A percentile compares a stretch with the other conserved stretches of the same genome.
These are phyloP conservation scores for Cyberlindnera japonica DNA, from an alignment of 805 yeast species.

Conservation along the genomic window DNA sequence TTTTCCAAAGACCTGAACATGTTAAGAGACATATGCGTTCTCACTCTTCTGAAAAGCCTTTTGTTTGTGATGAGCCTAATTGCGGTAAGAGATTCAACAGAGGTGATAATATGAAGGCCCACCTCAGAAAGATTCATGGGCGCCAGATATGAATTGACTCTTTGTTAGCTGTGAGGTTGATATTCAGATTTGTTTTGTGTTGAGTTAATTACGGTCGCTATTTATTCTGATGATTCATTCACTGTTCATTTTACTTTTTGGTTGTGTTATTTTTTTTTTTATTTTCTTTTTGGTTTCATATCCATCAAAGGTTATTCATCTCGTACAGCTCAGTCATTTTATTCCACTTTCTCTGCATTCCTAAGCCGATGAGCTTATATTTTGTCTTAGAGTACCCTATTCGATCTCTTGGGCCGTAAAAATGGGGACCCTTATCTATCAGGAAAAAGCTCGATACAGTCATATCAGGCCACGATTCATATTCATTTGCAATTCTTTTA, in stretches of 20 bases:
- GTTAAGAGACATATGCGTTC: conserved; percentile 72
- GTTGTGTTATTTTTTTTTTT: too few species aligned
- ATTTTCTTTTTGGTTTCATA: not conserved
- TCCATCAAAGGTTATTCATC: too few species aligned
- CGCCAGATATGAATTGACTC: conserved; percentile 51
- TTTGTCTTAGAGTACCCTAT: too few species aligned
- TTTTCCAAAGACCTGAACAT: conserved; percentile 68
- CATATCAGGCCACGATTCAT: too few species aligned
- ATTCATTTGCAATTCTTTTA: too few species aligned
- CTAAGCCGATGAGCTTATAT: too few species aligned
- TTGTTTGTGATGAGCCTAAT: conserved; percentile 54
- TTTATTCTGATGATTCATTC: not conserved
- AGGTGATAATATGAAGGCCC: conserved; percentile 82
- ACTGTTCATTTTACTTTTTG: not conserved
- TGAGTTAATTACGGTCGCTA: not conserved
- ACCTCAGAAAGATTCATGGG: conserved; percentile 60
- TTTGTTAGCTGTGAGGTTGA: not conserved
- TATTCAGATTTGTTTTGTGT: not conserved
- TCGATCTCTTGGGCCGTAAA: too few species aligned
- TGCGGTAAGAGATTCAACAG: conserved; percentile 68
- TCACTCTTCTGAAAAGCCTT: conserved; percentile 81
- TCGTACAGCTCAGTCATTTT: too few species aligned
- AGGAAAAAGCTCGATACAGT: too few species aligned
- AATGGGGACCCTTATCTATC: too few species aligned
- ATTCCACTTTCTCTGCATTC: too few species aligned